phyloP scores from a whole-genome alignment of 768 basidiomycete species.

The Stropharia rugosoannulata region DNA sequence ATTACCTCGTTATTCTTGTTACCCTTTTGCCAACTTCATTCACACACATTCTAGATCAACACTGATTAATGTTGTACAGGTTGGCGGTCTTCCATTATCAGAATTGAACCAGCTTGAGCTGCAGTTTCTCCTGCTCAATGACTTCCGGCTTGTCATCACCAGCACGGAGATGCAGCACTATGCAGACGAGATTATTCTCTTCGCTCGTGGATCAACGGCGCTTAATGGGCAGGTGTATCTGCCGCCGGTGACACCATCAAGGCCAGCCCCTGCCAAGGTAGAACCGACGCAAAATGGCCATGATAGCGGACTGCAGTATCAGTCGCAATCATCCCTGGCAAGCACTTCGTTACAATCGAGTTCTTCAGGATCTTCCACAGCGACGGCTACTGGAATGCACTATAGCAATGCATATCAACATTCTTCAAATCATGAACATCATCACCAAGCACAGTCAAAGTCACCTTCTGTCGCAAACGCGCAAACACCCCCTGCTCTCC shows the following conservation, averaged over 20 bases:
- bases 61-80: constrained; percentile 43
- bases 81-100: constrained; percentile 89
- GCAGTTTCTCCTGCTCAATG: constrained; percentile 94
- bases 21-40: neutral
- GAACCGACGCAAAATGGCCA: too few relatives aligned
- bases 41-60: neutral
- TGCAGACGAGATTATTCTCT: constrained; percentile 84
- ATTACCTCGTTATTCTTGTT: too few relatives aligned
- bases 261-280: neutral
- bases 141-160: constrained; percentile 88
- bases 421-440: too few relatives aligned
- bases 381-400: neutral
- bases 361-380: constrained; percentile 11
- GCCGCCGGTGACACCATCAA: neutral
- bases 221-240: neutral
- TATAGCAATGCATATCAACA: too few relatives aligned
- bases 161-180: constrained; percentile 93
- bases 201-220: constrained; percentile 41
- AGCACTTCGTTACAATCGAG: constrained; percentile 1
- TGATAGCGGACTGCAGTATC: neutral
- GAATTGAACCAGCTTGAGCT: constrained; percentile 97
- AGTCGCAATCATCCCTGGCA: neutral
- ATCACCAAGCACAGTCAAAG: neutral
- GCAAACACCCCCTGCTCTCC: constrained; percentile 1
- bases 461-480: neutral